Evolutionary conservation across 2,329 filamentous ascomycete species (phyloP).

Genomic region (Fusarium equiseti): DNA sequence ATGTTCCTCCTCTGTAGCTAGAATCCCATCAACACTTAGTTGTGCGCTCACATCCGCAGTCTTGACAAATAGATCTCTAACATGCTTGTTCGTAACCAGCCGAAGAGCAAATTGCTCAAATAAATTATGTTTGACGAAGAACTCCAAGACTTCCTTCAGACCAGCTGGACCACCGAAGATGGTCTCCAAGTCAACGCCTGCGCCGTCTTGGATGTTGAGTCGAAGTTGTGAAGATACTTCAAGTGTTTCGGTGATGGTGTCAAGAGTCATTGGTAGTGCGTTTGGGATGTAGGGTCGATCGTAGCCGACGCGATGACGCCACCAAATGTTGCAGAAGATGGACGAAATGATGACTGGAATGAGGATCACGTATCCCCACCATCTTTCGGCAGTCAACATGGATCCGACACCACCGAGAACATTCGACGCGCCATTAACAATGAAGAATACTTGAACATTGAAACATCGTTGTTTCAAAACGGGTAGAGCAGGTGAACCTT

Average conservation of each 20-base stretch:
- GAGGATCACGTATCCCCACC: conserved; percentile 66
- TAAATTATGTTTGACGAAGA: conserved; percentile 32
- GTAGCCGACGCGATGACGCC: conserved; percentile 61
- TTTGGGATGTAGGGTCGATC: conserved; percentile 31
- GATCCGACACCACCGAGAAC: conserved; percentile 62
- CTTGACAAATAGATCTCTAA: not conserved
- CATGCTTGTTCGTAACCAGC: conserved; percentile 7
- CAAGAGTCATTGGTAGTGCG: not conserved
- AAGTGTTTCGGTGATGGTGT: conserved; percentile 8
- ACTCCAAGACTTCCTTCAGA: conserved; percentile 9
- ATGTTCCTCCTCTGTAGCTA: conserved; percentile 9
- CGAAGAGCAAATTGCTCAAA: conserved; percentile 34
- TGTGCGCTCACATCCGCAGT: not conserved
- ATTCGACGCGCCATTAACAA: conserved; percentile 59
- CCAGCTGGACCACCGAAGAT: conserved; percentile 4
- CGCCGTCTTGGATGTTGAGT: conserved; percentile 1
- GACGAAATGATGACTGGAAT: conserved; percentile 62
- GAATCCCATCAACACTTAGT: not conserved
- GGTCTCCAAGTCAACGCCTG: not conserved
- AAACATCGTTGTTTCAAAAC: conserved; percentile 56
- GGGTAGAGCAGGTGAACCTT: conserved; percentile 40
- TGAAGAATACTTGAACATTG: conserved; percentile 55
- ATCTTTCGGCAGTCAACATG: conserved; percentile 62
- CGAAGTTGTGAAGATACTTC: conserved; percentile 32
- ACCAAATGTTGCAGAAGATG: conserved; percentile 62